These are phyloP conservation scores for Cyanodermella asteris DNA, from an alignment of 2,329 filamentous ascomycete genomes.

Conservation along the genomic window DNA sequence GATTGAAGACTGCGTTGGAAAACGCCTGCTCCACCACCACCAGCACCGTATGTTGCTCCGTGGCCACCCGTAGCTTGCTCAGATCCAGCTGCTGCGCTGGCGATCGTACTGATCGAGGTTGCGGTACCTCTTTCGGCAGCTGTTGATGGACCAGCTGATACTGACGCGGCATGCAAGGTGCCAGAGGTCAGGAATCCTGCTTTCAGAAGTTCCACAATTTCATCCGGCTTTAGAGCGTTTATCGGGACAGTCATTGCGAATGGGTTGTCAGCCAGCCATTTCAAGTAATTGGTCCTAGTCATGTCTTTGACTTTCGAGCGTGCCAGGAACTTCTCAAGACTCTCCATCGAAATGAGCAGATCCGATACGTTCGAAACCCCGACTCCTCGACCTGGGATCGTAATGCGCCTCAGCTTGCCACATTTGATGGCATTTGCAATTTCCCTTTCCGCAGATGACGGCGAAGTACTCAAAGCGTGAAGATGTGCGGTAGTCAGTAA, in stretches of 20 bases:
- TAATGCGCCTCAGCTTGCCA: conserved; percentile 31
- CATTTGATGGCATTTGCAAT: conserved; percentile 29
- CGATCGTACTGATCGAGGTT: conserved; percentile 39
- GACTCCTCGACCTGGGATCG: conserved; percentile 33
- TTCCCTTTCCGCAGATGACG: conserved; percentile 37
- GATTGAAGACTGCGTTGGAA: neutral
- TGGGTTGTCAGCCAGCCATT: conserved; percentile 29
- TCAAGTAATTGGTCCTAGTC: conserved; percentile 22
- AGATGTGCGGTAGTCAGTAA: conserved; percentile 38
- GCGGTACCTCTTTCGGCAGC: conserved; percentile 27
- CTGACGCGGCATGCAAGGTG: conserved; percentile 17
- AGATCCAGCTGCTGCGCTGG: conserved; percentile 44
- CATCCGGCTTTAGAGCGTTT: conserved; percentile 19
- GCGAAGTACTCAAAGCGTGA: conserved; percentile 32
- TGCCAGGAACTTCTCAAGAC: conserved; percentile 16
- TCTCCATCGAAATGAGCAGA: conserved; percentile 34
- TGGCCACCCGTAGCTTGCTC: conserved; percentile 46
- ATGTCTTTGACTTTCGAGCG: conserved; percentile 1
- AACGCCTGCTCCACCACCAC: conserved; percentile 27
- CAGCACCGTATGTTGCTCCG: conserved; percentile 41
- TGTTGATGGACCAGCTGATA: conserved; percentile 19
- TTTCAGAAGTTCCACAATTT: conserved; percentile 37
- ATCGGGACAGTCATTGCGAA: conserved; percentile 21
- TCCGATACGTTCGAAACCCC: conserved; percentile 35
- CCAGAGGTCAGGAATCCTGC: conserved; percentile 44